Evolutionary conservation across 768 basidiomycete genomes (phyloP).

Genomic region (Lactarius vividus): DNA sequence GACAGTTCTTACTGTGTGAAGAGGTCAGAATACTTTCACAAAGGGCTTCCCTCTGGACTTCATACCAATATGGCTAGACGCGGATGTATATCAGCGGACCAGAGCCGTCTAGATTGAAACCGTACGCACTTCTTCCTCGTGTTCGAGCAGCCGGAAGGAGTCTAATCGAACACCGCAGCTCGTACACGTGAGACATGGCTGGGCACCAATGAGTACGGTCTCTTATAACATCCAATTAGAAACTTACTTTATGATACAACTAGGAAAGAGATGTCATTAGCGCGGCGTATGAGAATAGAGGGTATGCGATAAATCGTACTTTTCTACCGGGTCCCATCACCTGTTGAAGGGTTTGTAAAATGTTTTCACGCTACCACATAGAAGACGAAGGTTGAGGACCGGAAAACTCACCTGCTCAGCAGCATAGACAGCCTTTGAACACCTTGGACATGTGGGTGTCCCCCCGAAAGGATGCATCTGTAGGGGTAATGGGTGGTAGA

Average conservation of each 20-base stretch:
- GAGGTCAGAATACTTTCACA: slow-evolving; percentile 12
- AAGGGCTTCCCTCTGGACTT: not conserved
- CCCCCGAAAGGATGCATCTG: slow-evolving; percentile 72
- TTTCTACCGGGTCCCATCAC: slow-evolving; percentile 86
- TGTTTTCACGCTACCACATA: not conserved
- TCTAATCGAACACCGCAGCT: slow-evolving; percentile 77
- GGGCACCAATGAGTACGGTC: slow-evolving; percentile 25
- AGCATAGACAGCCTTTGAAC: slow-evolving; percentile 76
- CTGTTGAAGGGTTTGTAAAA: slow-evolving; percentile 37
- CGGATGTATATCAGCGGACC: slow-evolving; percentile 5
- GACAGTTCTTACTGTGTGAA: slow-evolving; percentile 69
- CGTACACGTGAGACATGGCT: slow-evolving; percentile 81
- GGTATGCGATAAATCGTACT: slow-evolving; percentile 43
- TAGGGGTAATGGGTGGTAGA: not conserved
- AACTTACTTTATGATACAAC: slow-evolving; percentile 75
- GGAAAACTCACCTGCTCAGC: slow-evolving; percentile 70
- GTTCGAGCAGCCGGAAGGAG: slow-evolving; percentile 73
- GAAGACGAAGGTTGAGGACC: not conserved
- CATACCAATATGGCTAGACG: slow-evolving; percentile 46
- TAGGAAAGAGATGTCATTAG: slow-evolving; percentile 32
- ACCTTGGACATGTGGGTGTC: slow-evolving; percentile 69
- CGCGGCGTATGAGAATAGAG: slow-evolving; percentile 2
- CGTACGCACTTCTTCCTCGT: slow-evolving; percentile 65
- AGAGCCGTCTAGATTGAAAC: slow-evolving; percentile 11
- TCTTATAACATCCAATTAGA: not conserved